Percentiles rank a stretch among this genome's conserved stretches.
Conservation (phyloP, 768 basidiomycete genomes). For the Suillus plorans region DNA sequence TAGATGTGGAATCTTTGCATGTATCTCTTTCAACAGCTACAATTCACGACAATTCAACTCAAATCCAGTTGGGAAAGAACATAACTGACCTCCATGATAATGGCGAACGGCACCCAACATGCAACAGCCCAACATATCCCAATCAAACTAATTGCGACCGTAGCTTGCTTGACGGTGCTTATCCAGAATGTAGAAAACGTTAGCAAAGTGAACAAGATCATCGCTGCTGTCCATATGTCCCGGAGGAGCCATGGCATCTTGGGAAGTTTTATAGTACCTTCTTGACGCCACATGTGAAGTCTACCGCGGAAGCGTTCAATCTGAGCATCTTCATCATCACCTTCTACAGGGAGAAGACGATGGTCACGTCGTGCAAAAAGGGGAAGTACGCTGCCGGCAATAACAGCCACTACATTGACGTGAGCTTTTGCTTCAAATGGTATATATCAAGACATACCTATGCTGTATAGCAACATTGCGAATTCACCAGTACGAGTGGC, state of each 20-base stretch:
- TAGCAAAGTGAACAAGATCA: conserved; percentile 76
- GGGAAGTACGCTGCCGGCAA: conserved; percentile 79
- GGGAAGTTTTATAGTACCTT: conserved; percentile 77
- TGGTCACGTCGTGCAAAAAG: conserved; percentile 80
- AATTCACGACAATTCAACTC: conserved; percentile 1
- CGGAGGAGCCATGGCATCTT: conserved; percentile 88
- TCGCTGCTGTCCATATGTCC: conserved; percentile 90
- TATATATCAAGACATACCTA: conserved; percentile 49
- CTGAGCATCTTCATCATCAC: conserved; percentile 72
- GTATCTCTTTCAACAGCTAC: conserved; percentile 75
- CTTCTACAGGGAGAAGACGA: conserved; percentile 69
- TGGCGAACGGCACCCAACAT: conserved; percentile 97
- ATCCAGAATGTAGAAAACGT: conserved; percentile 89
- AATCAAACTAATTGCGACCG: conserved; percentile 76
- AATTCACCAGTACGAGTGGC: conserved; percentile 86
- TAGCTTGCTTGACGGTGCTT: conserved; percentile 76
- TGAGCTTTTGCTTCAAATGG: conserved; percentile 3
- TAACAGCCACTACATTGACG: conserved; percentile 67
- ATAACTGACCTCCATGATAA: conserved; percentile 89
- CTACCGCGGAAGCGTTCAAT: conserved; percentile 64
- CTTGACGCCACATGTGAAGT: conserved; percentile 81
- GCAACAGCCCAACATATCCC: conserved; percentile 97
- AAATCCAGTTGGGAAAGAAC: conserved; percentile 32
- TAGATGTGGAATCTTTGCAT: conserved; percentile 31
- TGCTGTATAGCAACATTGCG: conserved; percentile 87